Percentiles rank a stretch among this genome's conserved stretches.
phyloP scores from a whole-genome alignment of 768 basidiomycete genomes.

The Phlegmacium glaucopus region DNA sequence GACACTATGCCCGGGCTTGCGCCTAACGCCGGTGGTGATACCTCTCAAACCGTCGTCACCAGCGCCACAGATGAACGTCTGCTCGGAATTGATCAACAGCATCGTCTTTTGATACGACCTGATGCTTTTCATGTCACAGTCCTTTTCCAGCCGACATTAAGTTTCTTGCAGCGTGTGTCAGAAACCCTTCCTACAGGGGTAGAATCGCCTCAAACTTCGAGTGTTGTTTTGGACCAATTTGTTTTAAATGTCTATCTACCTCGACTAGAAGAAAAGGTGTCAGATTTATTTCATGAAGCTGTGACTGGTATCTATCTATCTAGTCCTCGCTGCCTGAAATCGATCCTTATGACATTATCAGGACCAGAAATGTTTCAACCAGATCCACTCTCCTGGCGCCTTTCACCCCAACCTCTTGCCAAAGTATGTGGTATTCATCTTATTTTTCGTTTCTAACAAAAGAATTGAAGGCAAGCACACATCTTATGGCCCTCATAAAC shows the following conservation, averaged over 20 bases:
- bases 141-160: conserved; percentile 90
- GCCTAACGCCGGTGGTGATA: conserved; percentile 59
- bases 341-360: conserved; percentile 20
- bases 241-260: conserved; percentile 91
- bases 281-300: conserved; percentile 80
- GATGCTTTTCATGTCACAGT: conserved; percentile 94
- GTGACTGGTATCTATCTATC: conserved; percentile 53
- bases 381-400: conserved; percentile 61
- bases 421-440: conserved; percentile 49
- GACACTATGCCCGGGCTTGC: conserved; percentile 95
- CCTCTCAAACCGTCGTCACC: conserved; percentile 58
- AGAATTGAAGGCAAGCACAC: conserved; percentile 63
- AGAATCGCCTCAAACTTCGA: conserved; percentile 63
- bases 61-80: conserved; percentile 71
- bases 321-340: conserved; percentile 2
- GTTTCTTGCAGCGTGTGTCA: conserved; percentile 74
- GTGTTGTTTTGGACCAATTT: conserved; percentile 84
- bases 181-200: conserved; percentile 70
- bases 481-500: conserved; percentile 86
- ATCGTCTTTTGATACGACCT: conserved; percentile 81
- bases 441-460: not conserved
- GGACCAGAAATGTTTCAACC: conserved; percentile 87
- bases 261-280: conserved; percentile 92
- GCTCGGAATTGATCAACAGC: conserved; percentile 71
- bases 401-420: conserved; percentile 71